These are phyloP conservation scores for Aspergillus uvarum DNA, from an alignment of 2,329 filamentous ascomycete genomes.

Conservation along the genomic window DNA sequence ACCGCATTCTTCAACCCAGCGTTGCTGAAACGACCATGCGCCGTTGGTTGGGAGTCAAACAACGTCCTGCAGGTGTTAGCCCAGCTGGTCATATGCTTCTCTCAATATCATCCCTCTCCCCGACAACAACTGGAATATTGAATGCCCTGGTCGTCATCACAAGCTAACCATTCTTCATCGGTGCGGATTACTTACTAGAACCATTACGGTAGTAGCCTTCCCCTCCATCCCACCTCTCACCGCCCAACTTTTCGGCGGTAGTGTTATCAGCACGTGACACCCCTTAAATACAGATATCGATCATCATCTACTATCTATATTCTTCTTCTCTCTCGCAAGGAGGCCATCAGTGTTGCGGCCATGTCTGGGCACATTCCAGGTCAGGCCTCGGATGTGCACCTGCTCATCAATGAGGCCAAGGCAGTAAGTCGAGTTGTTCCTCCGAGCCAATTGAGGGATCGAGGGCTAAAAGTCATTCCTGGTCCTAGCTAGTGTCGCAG, in stretches of 20 bases:
- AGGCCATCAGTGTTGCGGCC: slow-evolving; percentile 23
- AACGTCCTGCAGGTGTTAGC: not conserved
- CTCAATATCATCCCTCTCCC: too few relatives aligned
- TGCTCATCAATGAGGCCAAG: slow-evolving; percentile 32
- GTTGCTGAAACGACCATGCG: not conserved
- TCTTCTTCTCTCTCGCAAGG: slow-evolving; percentile 9
- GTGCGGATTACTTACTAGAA: not conserved
- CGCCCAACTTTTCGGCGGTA: slow-evolving; percentile 20
- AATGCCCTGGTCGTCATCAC: not conserved
- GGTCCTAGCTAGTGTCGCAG: slow-evolving; percentile 39
- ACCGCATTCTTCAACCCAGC: not conserved
- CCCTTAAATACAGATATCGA: slow-evolving; percentile 5
- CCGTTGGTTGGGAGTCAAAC: not conserved
- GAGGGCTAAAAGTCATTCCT: slow-evolving; percentile 9
- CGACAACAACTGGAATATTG: too few relatives aligned
- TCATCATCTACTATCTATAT: slow-evolving; percentile 20
- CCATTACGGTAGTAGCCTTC: not conserved
- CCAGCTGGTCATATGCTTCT: not conserved
- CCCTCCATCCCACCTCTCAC: slow-evolving; percentile 21
- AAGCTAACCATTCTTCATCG: not conserved
- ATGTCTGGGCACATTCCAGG: slow-evolving; percentile 27
- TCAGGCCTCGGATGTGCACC: slow-evolving; percentile 25
- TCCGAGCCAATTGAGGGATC: not conserved
- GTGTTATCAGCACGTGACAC: slow-evolving; percentile 28
- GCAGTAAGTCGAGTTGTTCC: slow-evolving; percentile 20